Conservation (phyloP, 345 rosid genomes). For the Ailanthus altissimus region DNA sequence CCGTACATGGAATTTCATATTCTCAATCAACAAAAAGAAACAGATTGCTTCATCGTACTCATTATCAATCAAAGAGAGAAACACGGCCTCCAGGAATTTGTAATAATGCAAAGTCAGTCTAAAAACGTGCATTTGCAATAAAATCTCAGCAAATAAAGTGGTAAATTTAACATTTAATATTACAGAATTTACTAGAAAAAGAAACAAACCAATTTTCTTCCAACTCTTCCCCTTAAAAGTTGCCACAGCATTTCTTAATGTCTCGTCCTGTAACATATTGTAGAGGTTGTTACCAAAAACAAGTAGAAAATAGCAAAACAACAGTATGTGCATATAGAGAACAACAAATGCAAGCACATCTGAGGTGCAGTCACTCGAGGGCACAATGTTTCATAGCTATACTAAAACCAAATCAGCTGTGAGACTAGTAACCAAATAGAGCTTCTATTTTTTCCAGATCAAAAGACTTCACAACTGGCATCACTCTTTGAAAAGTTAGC, state of each 20-base stretch:
- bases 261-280: slow-evolving; percentile 69
- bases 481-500: neutral
- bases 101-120: neutral
- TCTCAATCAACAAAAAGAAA: neutral
- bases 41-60: neutral
- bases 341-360: neutral
- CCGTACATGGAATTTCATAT: neutral
- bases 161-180: neutral
- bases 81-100: neutral
- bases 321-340: neutral
- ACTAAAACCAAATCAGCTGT: neutral
- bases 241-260: slow-evolving; percentile 74
- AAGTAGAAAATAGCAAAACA: neutral
- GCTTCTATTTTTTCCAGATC: neutral
- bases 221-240: slow-evolving; percentile 75
- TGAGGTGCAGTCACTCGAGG: neutral
- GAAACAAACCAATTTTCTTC: slow-evolving; percentile 77
- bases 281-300: slow-evolving; percentile 15
- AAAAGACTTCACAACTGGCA: neutral
- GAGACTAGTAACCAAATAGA: neutral
- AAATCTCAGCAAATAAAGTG: neutral
- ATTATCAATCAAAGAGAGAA: neutral
- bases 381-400: neutral
- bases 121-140: neutral
- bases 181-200: slow-evolving; percentile 15